These are phyloP conservation scores for Letharia columbiana DNA, from an alignment of 495 filamentous ascomycete genomes.

Conservation along the genomic window DNA sequence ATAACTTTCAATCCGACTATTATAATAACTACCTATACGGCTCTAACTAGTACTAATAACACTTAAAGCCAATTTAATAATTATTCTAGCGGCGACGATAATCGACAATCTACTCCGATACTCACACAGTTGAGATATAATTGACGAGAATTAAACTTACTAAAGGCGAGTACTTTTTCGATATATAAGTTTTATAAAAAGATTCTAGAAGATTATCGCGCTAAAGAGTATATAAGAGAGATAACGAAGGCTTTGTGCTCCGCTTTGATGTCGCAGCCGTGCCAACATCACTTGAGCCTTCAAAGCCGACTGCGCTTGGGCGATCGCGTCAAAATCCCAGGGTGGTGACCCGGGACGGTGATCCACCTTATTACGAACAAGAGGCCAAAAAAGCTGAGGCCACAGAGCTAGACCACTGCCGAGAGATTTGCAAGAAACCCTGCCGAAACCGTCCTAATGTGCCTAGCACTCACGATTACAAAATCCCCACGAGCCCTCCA, in stretches of 20 bases:
- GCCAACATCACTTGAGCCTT: slow-evolving; percentile 7
- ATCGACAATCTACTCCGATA: no score
- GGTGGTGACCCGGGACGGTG: not conserved
- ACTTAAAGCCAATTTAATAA: no score
- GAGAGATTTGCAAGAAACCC: not conserved
- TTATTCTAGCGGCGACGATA: no score
- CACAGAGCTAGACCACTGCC: slow-evolving; percentile 12
- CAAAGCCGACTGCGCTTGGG: not conserved
- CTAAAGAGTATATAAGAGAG: no score
- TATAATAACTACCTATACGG: no score
- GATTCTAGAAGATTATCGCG: no score
- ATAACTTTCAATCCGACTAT: no score
- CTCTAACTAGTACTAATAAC: no score
- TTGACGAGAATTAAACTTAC: no score
- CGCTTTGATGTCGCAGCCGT: slow-evolving; percentile 15
- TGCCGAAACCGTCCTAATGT: slow-evolving; percentile 1
- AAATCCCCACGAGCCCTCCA: not conserved
- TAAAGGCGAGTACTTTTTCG: no score
- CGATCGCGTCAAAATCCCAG: slow-evolving; percentile 4
- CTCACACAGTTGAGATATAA: no score
- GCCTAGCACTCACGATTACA: not conserved
- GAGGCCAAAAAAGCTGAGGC: slow-evolving; percentile 10
- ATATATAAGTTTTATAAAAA: no score
- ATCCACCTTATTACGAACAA: slow-evolving; percentile 13
- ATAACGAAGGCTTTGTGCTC: slow-evolving; percentile 9